phyloP scores from a whole-genome alignment of 2,329 filamentous ascomycete genomes.

The Botrytis cinerea region DNA sequence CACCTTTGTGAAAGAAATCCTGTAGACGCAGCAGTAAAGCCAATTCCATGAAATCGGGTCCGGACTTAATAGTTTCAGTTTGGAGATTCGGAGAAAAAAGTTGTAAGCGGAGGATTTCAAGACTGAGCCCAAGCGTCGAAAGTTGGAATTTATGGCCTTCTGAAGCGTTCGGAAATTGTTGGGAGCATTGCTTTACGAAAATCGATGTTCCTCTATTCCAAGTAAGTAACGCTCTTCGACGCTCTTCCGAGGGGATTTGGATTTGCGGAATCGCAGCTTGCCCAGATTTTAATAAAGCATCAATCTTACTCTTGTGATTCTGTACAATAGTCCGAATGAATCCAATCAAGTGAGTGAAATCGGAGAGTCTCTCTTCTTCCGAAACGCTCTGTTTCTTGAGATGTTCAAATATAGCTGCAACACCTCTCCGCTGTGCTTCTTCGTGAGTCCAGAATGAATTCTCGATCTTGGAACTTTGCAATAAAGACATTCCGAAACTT shows the following conservation, averaged over 20 bases:
- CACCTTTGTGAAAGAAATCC: background rate
- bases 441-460: slow-evolving; percentile 1
- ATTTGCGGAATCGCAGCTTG: accelerated
- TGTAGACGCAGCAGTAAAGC: background rate
- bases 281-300: background rate
- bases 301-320: background rate
- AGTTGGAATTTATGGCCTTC: background rate
- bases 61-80: background rate
- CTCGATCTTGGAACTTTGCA: background rate
- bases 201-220: slow-evolving; percentile 11
- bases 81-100: background rate
- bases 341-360: background rate
- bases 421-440: background rate
- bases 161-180: background rate
- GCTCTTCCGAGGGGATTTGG: background rate
- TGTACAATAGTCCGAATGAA: background rate
- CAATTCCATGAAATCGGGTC: background rate
- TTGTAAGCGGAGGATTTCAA: background rate
- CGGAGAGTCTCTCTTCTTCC: background rate
- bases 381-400: background rate
- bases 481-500: background rate
- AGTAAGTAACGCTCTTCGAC: background rate
- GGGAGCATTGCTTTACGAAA: background rate
- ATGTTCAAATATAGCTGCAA: background rate
- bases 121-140: background rate